Evolutionary conservation across 805 yeast species (phyloP).

Genomic region (Lipomyces mesembrius): DNA sequence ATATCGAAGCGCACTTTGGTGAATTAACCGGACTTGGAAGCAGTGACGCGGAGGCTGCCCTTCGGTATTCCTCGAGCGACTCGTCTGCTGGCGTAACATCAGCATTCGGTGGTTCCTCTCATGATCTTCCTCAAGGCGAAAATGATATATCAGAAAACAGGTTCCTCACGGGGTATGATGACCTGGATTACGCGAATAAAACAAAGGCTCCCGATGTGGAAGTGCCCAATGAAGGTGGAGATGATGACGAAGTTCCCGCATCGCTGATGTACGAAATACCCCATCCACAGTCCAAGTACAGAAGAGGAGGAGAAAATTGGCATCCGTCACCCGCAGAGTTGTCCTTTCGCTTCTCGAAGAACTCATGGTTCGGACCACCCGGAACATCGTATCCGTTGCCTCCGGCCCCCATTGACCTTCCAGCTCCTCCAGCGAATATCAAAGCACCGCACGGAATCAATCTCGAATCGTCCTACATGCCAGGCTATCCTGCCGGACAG

Average conservation of each 20-base stretch:
- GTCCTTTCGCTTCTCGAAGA: constrained; percentile 31
- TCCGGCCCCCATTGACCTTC: constrained; percentile 32
- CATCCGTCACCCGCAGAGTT: constrained; percentile 34
- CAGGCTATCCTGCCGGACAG: constrained; percentile 10
- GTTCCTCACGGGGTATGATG: not conserved
- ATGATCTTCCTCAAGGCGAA: not conserved
- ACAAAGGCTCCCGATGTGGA: not conserved
- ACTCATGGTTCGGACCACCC: constrained; percentile 32
- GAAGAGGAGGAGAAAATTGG: constrained; percentile 27
- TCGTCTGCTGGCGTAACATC: constrained; percentile 35
- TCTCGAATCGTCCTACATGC: constrained; percentile 32
- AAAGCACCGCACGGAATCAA: constrained; percentile 32
- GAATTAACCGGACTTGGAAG: constrained; percentile 2
- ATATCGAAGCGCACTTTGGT: constrained; percentile 35
- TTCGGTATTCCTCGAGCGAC: constrained; percentile 15
- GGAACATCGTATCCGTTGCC: constrained; percentile 37
- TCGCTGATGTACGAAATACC: constrained; percentile 33
- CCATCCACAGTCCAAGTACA: constrained; percentile 3
- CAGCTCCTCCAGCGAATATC: constrained; percentile 35
- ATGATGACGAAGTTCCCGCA: constrained; percentile 31
- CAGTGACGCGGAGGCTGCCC: constrained; percentile 8
- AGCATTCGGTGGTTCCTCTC: constrained; percentile 15
- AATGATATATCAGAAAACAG: not conserved
- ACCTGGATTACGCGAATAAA: not conserved
- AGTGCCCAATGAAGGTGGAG: constrained; percentile 8